Evolutionary conservation across 306 rosid species (phyloP), one percentile per base, ranked within the genome.

Genomic region (Adenanthera pavonina): DNA sequence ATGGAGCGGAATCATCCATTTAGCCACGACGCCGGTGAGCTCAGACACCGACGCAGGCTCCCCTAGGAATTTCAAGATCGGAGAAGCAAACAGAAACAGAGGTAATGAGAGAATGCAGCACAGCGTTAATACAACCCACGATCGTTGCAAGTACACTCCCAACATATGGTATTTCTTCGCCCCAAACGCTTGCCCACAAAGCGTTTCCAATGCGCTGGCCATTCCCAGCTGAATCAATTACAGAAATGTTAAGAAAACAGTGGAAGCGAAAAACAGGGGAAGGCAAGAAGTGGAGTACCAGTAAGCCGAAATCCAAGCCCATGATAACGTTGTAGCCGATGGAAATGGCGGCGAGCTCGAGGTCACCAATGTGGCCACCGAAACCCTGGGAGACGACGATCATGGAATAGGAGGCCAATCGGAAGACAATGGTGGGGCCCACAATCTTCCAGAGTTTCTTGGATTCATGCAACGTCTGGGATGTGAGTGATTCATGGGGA

Each of bases 1-100:
- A 74, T 87, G 92, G 38, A 89, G 70, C 0, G 89, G 92, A 17
- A 87, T 82, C 47, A 89, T 74, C 87, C 87, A 85, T 12, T 71
- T 3, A 7, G 92, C 89, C 69, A 87, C 92, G 72, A 83, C 46
- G 17, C 92, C 92, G 0, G 89, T 56, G 30, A 5, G 64, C 84
- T 84, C 89, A 3, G 89, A 85, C 38, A 89, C 90, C 0, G 72
- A 88, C 0, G 83, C 82, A 0, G 89, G 57, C 81, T 84, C 89
- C 6, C 90, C 89, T 12, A 89, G 54, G 30, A 87, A 78, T 40
- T 80, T 89, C 43, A 86, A 75, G 30, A 87, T 44, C 2, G 87
- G 87, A 3, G 86, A 20, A 1, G 90, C 85, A 20, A 72, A 89
- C 8, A 89, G 0, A 49, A 87, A 89, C 0, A 86, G 10, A 6